Evolutionary conservation across 495 filamentous ascomycete genomes (phyloP), one percentile per base, ranked within the genome.

Genomic region (Lophiotrema nucula): DNA sequence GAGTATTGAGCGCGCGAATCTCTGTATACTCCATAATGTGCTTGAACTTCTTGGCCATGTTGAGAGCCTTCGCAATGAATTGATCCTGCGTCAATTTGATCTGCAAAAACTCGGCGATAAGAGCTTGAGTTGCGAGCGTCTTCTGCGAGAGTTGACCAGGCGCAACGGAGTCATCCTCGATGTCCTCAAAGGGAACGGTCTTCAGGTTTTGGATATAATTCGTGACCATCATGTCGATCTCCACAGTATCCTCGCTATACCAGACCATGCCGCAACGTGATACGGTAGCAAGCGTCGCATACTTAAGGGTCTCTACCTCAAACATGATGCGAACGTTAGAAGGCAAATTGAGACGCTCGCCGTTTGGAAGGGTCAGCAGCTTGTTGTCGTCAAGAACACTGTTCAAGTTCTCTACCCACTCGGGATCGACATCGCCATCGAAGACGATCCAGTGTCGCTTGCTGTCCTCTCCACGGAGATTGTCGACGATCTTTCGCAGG

Each of bases 361-460:
- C 93, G 66, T 99, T 99, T 13, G 93, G 93, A 53, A 99, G 77
- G 0, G 93, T 99, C 19, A 99, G 78, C 12, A 99, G 79, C 70
- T 97, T 97, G 75, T 99, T 99, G 77, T 99, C 93, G 66, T 99
- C 93, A 37, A 99, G 80, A 47, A 99, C 93, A 80, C 89, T 95
- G 85, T 99, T 99, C 75, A 99, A 74, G 69, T 99, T 99, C 67
- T 99, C 93, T 65, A 99, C 93, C 93, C 93, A 99, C 67, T 97
- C 95, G 3, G 93, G 93, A 72, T 99, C 93, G 56, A 99, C 93
- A 69, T 99, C 93, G 31, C 93, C 93, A 68, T 99, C 93, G 63
- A 99, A 97, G 6, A 99, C 89, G 65, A 99, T 97, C 93, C 93
- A 99, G 72, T 99, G 93, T 55, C 93, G 82, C 73, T 97, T 99